Percentiles rank a stretch among this genome's conserved stretches.
Conservation (phyloP, 164 flowering plant species). For the Liquidambar formosana region DNA sequence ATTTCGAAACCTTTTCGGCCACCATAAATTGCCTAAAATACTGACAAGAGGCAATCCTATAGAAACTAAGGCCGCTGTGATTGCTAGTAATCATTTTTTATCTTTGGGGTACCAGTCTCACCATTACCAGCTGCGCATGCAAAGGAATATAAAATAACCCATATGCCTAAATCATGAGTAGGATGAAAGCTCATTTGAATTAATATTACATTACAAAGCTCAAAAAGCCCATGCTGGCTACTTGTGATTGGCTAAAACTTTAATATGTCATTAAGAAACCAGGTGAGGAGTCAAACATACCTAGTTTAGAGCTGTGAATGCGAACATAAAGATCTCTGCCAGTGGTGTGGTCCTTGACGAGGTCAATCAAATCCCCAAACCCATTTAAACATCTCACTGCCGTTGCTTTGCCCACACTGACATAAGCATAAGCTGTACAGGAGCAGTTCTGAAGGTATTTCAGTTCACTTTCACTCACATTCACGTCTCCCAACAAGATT, state of each 20-base stretch:
- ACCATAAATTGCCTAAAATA: too few species aligned
- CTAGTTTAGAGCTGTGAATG: not conserved
- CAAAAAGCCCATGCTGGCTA: too few species aligned
- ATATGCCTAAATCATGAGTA: not conserved
- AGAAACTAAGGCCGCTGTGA: too few species aligned
- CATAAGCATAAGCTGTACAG: conserved; percentile 5
- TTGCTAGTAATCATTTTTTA: too few species aligned
- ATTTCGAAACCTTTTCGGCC: too few species aligned
- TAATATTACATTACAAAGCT: too few species aligned
- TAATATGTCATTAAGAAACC: too few species aligned
- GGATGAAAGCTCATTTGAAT: too few species aligned
- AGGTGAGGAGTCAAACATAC: conserved; percentile 1
- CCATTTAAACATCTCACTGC: not conserved
- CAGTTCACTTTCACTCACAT: not conserved
- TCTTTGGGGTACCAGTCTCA: not conserved
- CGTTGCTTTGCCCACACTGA: not conserved
- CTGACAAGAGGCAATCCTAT: too few species aligned
- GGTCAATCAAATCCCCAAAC: conserved; percentile 6
- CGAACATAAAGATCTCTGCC: conserved; percentile 5
- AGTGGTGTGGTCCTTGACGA: not conserved
- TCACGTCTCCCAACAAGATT: not conserved
- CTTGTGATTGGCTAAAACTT: too few species aligned
- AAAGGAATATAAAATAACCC: not conserved
- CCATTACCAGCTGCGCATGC: not conserved
- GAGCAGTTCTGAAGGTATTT: conserved; percentile 10